Conservation (phyloP, 257 asterid species). For the Rubia yunnanensis region DNA sequence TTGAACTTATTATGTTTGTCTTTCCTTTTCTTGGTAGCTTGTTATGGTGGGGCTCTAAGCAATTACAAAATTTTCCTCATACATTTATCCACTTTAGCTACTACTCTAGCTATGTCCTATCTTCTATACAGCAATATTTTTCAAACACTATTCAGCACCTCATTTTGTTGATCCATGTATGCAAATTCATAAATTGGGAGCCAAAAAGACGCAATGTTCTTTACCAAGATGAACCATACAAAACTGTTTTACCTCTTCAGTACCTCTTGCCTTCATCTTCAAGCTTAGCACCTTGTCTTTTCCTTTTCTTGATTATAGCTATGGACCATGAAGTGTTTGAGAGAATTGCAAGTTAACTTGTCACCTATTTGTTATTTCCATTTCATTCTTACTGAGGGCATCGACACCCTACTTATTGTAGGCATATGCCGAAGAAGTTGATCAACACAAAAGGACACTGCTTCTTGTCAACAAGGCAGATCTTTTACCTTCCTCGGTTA, state of each 20-base stretch:
- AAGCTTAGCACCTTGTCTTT: neutral
- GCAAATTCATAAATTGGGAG: too few relatives aligned
- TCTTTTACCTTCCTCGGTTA: conserved; percentile 69
- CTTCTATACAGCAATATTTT: neutral
- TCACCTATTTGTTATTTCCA: neutral
- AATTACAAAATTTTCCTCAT: neutral
- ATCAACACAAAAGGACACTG: conserved; percentile 81
- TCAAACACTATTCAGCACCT: neutral
- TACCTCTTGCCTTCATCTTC: too few relatives aligned
- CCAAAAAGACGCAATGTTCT: too few relatives aligned
- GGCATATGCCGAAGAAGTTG: conserved; percentile 89
- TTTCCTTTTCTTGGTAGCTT: conserved; percentile 39
- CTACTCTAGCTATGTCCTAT: too few relatives aligned
- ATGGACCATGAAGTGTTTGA: neutral
- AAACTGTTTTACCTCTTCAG: too few relatives aligned
- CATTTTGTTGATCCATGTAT: too few relatives aligned
- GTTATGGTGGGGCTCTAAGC: conserved; percentile 81
- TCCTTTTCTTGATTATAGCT: neutral
- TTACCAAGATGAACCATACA: too few relatives aligned
- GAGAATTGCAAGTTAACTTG: neutral
- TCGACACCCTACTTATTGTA: conserved; percentile 17
- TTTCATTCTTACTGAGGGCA: conserved; percentile 3
- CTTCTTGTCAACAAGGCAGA: conserved; percentile 97
- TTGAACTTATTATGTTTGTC: conserved; percentile 10
- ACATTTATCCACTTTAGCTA: too few relatives aligned